Evolutionary conservation across 2,329 filamentous ascomycete species (phyloP), one percentile per base, ranked within the genome.

Genomic region (Cyanodermella asteris): DNA sequence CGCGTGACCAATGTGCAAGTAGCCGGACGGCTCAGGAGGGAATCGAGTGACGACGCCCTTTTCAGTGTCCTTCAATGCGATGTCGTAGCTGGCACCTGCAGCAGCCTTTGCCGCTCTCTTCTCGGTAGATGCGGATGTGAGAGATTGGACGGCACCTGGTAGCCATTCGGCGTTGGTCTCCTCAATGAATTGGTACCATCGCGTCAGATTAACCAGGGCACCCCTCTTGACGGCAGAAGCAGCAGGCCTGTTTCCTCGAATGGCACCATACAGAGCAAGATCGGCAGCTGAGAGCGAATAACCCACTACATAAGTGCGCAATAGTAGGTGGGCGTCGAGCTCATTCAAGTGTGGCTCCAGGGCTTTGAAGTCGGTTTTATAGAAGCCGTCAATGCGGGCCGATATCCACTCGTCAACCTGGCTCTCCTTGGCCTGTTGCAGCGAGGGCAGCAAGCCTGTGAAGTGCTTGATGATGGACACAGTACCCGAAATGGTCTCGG

Each of bases 1-100:
- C 38, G 81, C 80, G 55, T 94, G 84, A 27, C 84, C 84, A 35
- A 93, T 91, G 53, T 93, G 84, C 22, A 93, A 67, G 46, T 91
- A 91, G 32, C 81, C 81, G 36, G 80, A 91, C 34, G 84, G 84
- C 68, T 93, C 84, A 4, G 84, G 84, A 10, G 84, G 71, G 54
- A 94, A 94, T 39, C 82, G 64, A 13, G 80, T 91, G 12, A 93
- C 77, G 29, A 94, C 81, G 3, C 80, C 81, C 45, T 84, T 72
- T 18, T 84, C 77, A 6, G 75, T 72, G 45, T 90, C 76, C 40
- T 75, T 69, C 18, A 93, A 61, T 3, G 72, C 74, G 46, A 93
- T 76, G 44, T 90, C 81, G 51, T 87, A 94, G 58, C 70, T 91
- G 30, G 66, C 80, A 34, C 78, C 78, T 26, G 75, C 72, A 46